Percentiles rank a stretch among this genome's conserved stretches.
phyloP scores from a whole-genome alignment of 1,284 basidiomycete genomes.

The Ustilago nuda region DNA sequence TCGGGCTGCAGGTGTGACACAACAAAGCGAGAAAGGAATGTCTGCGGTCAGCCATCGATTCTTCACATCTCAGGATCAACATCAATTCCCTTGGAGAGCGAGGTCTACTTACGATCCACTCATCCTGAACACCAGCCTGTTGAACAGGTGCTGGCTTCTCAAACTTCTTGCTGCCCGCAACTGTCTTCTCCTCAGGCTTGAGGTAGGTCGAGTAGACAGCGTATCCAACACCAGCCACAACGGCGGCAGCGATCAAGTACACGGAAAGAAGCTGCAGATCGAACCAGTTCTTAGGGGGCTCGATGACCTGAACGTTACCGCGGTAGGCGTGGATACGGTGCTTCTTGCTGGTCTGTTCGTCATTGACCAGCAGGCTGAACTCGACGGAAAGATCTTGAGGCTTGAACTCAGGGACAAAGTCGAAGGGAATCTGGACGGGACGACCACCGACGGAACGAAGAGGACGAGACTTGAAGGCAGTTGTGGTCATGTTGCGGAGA shows the following conservation, averaged over 20 bases:
- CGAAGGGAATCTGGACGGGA: conserved; percentile 63
- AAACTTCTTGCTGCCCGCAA: conserved; percentile 48
- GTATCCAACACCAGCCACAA: conserved; percentile 47
- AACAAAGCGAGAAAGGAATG: background rate
- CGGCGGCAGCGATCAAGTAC: conserved; percentile 49
- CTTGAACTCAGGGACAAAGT: conserved; percentile 68
- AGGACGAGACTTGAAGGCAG: conserved; percentile 58
- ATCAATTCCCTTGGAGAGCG: background rate
- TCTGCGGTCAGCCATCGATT: conserved; percentile 10
- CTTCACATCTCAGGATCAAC: background rate
- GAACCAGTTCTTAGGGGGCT: conserved; percentile 65
- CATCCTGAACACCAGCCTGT: conserved; percentile 40
- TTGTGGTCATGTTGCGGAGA: conserved; percentile 68
- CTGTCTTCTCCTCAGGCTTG: conserved; percentile 25
- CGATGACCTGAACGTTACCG: conserved; percentile 63
- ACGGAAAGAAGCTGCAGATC: conserved; percentile 65
- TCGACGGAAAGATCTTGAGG: conserved; percentile 64
- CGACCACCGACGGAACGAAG: conserved; percentile 53
- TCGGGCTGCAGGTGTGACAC: conserved; percentile 25
- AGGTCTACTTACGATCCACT: conserved; percentile 49
- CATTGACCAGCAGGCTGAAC: conserved; percentile 59
- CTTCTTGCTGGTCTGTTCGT: conserved; percentile 63
- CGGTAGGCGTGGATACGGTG: conserved; percentile 63
- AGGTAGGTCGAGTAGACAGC: conserved; percentile 49
- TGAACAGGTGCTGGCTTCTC: conserved; percentile 36